Evolutionary conservation across 2,329 filamentous ascomycete genomes (phyloP), one percentile per base, ranked within the genome.

Genomic region (Fusarium nodosum): DNA sequence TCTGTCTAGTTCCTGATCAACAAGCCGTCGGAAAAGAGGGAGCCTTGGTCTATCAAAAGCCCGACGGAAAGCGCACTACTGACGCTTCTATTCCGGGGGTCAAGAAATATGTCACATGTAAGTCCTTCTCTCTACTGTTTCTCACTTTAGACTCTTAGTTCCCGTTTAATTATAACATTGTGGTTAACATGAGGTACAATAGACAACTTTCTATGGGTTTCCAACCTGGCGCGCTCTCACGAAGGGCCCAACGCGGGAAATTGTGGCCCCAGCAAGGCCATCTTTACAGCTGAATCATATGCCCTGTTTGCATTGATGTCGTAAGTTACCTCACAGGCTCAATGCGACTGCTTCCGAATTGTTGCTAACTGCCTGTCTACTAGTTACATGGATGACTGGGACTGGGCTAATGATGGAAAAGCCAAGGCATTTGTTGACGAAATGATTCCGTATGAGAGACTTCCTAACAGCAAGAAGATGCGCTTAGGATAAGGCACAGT

Each of bases 311-410:
- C 41, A 20, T 4, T 60, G 1, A 60, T 60, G 56, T 33, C 28
- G 56, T 60, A 38, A n/a, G 51, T 47, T 13, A 1, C 7, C 3
- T 36, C 33, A 36, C 18, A 5, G 0, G 7, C 2, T 9, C 1
- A 15, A 34, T 20, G 11, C 2, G n/a, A 22, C 3, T 1, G 7
- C 12, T 38, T 28, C 4, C n/a, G 3, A 24, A 1, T 7, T 16
- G 0, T 1, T 22, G 7, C 31, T 59, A 10, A 59, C 5, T 1
- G n/a, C 3, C 6, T 7, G 15, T 22, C 4, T 4, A 15, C 4
- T 6, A 60, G 56, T 1, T 60, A 60, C 6, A 47, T 57, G 56
- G 56, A 60, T 10, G 46, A 60, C 2, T 60, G 26, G 33, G 56
- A 60, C 4, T 60, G 56, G 56, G 31, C 56, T 3, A 33, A 36